Percentiles rank a stretch among this genome's conserved stretches.
Evolutionary conservation across 225 moss, liverwort and hornwort species (phyloP).

Genomic region (Antitrichia curtipendula): DNA sequence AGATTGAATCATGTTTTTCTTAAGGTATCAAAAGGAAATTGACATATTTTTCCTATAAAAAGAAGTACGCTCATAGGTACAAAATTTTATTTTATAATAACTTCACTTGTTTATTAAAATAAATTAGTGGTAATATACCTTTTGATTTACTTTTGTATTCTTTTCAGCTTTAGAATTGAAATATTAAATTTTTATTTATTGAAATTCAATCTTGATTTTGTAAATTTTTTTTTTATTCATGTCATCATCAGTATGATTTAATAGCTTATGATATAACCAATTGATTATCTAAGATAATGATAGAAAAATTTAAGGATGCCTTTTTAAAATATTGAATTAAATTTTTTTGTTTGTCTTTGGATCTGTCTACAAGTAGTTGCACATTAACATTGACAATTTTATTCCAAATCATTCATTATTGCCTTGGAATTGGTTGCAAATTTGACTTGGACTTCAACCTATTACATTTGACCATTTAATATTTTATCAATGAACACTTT

Average conservation of each 20-base stretch:
- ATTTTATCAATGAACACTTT: background rate
- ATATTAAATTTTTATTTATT: background rate
- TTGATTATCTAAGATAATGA: background rate
- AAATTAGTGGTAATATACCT: no score
- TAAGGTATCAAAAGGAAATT: background rate
- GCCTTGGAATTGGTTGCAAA: background rate
- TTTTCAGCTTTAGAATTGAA: background rate
- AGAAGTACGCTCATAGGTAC: background rate
- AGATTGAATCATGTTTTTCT: background rate
- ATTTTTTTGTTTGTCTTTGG: accelerated
- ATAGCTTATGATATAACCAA: no score
- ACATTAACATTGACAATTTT: background rate
- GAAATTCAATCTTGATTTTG: background rate
- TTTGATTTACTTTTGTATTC: background rate
- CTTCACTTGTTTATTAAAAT: background rate
- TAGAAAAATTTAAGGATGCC: background rate
- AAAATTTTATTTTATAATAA: background rate
- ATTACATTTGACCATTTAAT: background rate
- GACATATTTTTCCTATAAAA: accelerated
- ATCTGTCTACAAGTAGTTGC: background rate
- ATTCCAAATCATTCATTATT: background rate
- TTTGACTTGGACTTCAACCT: background rate
- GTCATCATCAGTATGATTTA: background rate
- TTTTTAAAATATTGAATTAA: background rate
- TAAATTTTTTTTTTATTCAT: background rate